Base-by-base conservation (phyloP, 192 early-diverging fungal genomes). In the Backusella luteola region DNA sequence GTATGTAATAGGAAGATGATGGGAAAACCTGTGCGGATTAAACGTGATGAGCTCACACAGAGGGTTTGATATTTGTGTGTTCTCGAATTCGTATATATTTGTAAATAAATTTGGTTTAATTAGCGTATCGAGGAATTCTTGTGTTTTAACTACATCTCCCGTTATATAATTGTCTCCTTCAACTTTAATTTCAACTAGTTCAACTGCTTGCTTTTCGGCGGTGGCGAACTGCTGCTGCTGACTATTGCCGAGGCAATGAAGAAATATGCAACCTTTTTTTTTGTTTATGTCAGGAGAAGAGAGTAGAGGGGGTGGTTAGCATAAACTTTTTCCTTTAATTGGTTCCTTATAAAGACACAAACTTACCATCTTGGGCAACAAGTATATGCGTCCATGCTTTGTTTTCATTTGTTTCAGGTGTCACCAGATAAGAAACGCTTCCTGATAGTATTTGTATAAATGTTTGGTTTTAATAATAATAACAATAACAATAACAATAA, bases 371-470 rank as follows among this genome's bases (percentile, higher is more conserved):
- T 21, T 76, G 68, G 15, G 66, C 44, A 46, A 69, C 32, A 8
- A 76, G 42, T 39, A 76, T 56, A 38, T 76, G 75, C 19, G 75
- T 76, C 35, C 74, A 67, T 32, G n/a, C 9, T 17, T 76, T 52
- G 26, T 32, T 15, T 29, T 26, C 17, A n/a, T 35, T n/a, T 32
- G 68, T 44, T 70, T 76, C 68, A 26, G 44, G 44, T 70, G 75
- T 76, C 49, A 70, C 52, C 23, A 76, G 66, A 70, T 76, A 70
- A 23, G 67, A 76, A 19, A 66, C 36, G 26, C 75, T 76, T 42
- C 75, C 75, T 76, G 29, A 7, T 56, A 32, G 29, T 29, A 6
- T 59, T 73, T 44, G n/a, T 29, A 12, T 34, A 53, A 49, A n/a
- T 59, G 44, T 36, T 35, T 9, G 38, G 17, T n/a, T 44, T 34